Base-by-base conservation (phyloP, 192 early-diverging fungal species). In the Backusella mclennaniae region DNA sequence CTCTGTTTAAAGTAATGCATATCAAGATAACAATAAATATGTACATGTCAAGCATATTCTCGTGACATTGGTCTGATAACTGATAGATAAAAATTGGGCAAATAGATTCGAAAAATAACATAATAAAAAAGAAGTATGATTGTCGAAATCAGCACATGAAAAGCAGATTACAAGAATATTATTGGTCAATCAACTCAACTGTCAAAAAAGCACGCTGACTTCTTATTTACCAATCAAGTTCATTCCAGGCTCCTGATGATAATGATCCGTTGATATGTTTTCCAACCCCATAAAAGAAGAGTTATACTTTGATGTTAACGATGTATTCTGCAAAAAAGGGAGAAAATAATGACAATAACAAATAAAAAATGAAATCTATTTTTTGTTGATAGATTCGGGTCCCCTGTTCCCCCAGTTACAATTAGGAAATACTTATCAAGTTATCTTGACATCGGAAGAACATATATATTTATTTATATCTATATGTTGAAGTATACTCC, bases 21-120 rank as follows among this genome's bases (percentile, higher is more conserved):
- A 63, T 29, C 56, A 63, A 56, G 42, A 49, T 49, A 59, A 59
- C 26, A 59, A 26, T 59, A 29, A 63, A 12, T 14, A 63, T 63
- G 56, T 29, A 29, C 23, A 29, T 63, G 56, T 63, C 56, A 63
- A 63, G 56, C 56, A 63, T 63, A 63, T 63, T 26, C 56, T 63
- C 56, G 56, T 63, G 56, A 63, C 56, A 63, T 29, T 63, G 26
- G 23, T 63, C 4, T 29, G 56, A 63, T 63, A 63, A 63, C 23
- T 63, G 56, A 63, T 63, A 63, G 56, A 63, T 63, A 63, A 63
- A 59, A 59, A 59, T 26, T 29, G 12, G 2, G 56, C 56, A 63
- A 63, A 63, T 63, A 63, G 56, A 63, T 23, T 29, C 14, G 56
- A 26, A 29, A 63, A 23, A 63, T 56, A 11, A 26, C 53, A 56